Evolutionary conservation across 495 filamentous ascomycete species (phyloP).

Genomic region (Podospora australis): DNA sequence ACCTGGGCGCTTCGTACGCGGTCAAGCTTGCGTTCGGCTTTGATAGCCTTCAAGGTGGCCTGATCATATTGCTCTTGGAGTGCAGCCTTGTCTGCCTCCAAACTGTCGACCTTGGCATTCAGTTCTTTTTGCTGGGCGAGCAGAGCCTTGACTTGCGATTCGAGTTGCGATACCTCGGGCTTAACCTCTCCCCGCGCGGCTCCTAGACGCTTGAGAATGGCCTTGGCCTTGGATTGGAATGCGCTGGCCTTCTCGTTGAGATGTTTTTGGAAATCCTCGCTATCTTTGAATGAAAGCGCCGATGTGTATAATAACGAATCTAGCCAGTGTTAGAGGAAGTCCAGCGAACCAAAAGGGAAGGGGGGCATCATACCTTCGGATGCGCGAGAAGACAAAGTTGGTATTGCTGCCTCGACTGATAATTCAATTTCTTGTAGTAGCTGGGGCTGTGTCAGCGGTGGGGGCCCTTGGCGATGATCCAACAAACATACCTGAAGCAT

Average conservation of each 20-base stretch:
- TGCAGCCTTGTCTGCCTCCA: constrained; percentile 72
- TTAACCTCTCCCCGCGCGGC: constrained; percentile 40
- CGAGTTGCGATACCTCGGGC: constrained; percentile 63
- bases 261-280: constrained; percentile 70
- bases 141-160: constrained; percentile 63
- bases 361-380: constrained; percentile 45
- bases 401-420: constrained; percentile 49
- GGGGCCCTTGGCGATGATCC: constrained; percentile 12
- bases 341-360: constrained; percentile 26
- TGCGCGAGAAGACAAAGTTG: constrained; percentile 30
- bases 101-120: constrained; percentile 65
- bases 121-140: constrained; percentile 77
- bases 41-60: constrained; percentile 84
- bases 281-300: constrained; percentile 56
- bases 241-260: constrained; percentile 51
- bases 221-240: constrained; percentile 37
- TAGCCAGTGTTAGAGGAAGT: constrained; percentile 32
- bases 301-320: constrained; percentile 45
- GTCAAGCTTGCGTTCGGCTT: constrained; percentile 90
- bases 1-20: constrained; percentile 79
- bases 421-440: constrained; percentile 80
- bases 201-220: constrained; percentile 37
- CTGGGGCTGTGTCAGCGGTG: constrained; percentile 43
- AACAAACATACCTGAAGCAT: constrained; percentile 67
- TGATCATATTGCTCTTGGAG: constrained; percentile 75